Percentiles rank a stretch among this genome's conserved stretches.
phyloP scores from a whole-genome alignment of 2,329 filamentous ascomycete genomes.

The Macrophomina phaseolina region DNA sequence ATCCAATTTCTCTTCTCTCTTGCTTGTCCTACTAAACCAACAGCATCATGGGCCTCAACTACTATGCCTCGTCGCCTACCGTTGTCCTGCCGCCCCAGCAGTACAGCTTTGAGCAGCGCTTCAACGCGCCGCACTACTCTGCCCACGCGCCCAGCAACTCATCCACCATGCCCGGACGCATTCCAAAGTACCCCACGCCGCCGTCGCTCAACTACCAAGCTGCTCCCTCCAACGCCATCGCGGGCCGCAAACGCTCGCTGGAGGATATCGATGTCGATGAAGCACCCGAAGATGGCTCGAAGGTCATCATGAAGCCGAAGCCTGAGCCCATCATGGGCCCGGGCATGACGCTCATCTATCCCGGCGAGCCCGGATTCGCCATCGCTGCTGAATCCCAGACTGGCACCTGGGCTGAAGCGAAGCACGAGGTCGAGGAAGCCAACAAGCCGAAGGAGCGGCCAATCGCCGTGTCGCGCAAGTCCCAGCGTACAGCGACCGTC shows the following conservation, averaged over 20 bases:
- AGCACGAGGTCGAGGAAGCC: slow-evolving; percentile 58
- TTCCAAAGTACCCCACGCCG: slow-evolving; percentile 48
- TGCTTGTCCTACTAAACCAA: slow-evolving; percentile 44
- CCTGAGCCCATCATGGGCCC: slow-evolving; percentile 72
- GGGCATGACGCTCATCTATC: slow-evolving; percentile 76
- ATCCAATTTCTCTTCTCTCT: slow-evolving; percentile 26
- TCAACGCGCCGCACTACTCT: slow-evolving; percentile 32
- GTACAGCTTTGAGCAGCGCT: slow-evolving; percentile 37
- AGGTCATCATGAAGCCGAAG: slow-evolving; percentile 59
- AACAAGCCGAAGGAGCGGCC: slow-evolving; percentile 47
- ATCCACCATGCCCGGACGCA: slow-evolving; percentile 42
- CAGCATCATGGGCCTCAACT: slow-evolving; percentile 51
- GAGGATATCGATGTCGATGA: slow-evolving; percentile 76
- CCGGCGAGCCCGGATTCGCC: slow-evolving; percentile 62
- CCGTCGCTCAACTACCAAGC: slow-evolving; percentile 52
- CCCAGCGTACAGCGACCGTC: slow-evolving; percentile 62
- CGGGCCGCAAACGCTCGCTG: slow-evolving; percentile 77
- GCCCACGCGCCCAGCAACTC: slow-evolving; percentile 40
- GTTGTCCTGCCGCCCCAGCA: slow-evolving; percentile 52
- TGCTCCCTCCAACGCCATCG: slow-evolving; percentile 49
- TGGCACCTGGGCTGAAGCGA: slow-evolving; percentile 75
- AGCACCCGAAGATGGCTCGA: slow-evolving; percentile 56
- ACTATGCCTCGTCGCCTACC: slow-evolving; percentile 55
- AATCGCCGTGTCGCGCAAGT: slow-evolving; percentile 64
- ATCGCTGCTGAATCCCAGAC: slow-evolving; percentile 70